Evolutionary conservation across 306 rosid species (phyloP).

Genomic region (Prunus kanzakura): DNA sequence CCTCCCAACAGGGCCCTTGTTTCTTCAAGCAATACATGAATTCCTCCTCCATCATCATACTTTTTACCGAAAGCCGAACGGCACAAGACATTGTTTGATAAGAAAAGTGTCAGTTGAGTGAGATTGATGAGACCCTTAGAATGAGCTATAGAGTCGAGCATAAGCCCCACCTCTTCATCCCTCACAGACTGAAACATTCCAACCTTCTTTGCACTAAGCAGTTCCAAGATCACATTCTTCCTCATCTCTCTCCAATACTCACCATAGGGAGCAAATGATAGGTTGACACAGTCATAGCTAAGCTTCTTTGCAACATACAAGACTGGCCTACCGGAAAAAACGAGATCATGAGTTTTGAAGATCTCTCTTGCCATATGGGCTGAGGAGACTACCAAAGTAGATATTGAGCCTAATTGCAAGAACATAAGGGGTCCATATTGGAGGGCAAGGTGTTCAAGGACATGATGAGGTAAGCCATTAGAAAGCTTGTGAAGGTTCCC

Average conservation of each 20-base stretch:
- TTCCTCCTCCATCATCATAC: conserved; percentile 1
- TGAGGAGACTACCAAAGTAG: conserved; percentile 46
- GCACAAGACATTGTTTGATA: conserved; percentile 18
- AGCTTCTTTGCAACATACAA: conserved; percentile 23
- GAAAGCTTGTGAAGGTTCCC: conserved; percentile 55
- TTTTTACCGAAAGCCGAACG: conserved; percentile 24
- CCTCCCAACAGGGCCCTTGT: conserved; percentile 15
- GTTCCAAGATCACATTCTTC: conserved; percentile 25
- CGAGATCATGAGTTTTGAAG: conserved; percentile 41
- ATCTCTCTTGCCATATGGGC: conserved; percentile 37
- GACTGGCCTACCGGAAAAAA: conserved; percentile 40
- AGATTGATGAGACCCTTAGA: conserved; percentile 16
- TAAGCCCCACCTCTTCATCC: conserved; percentile 20
- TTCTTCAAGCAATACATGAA: conserved; percentile 11
- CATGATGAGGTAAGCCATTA: conserved; percentile 31
- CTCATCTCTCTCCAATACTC: conserved; percentile 33
- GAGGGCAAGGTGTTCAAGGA: conserved; percentile 24
- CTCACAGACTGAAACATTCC: conserved; percentile 18
- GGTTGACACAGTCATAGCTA: conserved; percentile 19
- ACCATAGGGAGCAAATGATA: conserved; percentile 38
- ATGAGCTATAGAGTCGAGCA: conserved; percentile 9
- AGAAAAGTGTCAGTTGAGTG: conserved; percentile 3
- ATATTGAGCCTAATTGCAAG: conserved; percentile 40
- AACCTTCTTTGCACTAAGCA: conserved; percentile 21
- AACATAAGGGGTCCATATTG: conserved; percentile 51